A percentile compares a stretch with the other conserved stretches of the same genome.
phyloP scores from a whole-genome alignment of 257 asterid species.

The Hygrophila difformis region DNA sequence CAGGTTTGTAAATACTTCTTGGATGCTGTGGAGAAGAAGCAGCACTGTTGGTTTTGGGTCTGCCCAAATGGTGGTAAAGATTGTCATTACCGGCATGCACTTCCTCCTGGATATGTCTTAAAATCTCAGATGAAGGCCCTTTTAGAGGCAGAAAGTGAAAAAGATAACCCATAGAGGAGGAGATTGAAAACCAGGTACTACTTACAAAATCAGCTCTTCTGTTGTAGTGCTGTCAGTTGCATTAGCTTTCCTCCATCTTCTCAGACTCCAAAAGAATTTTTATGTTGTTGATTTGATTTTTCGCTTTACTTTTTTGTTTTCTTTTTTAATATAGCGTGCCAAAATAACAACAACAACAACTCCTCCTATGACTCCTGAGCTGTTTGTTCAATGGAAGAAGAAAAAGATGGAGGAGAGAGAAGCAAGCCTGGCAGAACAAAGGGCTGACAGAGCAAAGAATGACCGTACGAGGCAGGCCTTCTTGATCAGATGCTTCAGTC shows the following conservation, averaged over 20 bases:
- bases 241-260: neutral
- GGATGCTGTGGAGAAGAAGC: conserved; percentile 92
- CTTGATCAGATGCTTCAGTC: neutral
- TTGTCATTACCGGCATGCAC: conserved; percentile 90
- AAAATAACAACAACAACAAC: conserved; percentile 59
- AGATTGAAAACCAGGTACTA: conserved; percentile 83
- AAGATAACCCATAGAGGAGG: conserved; percentile 85
- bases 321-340: conserved; percentile 51
- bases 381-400: conserved; percentile 81
- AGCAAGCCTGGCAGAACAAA: conserved; percentile 70
- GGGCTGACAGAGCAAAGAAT: conserved; percentile 94
- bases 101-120: conserved; percentile 89
- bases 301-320: conserved; percentile 14
- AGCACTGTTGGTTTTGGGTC: conserved; percentile 96
- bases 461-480: conserved; percentile 85
- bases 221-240: neutral
- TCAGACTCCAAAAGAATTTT: neutral
- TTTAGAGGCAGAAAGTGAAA: conserved; percentile 72
- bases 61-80: conserved; percentile 94
- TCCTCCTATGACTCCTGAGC: conserved; percentile 83
- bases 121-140: conserved; percentile 98
- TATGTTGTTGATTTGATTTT: conserved; percentile 13
- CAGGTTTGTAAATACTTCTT: conserved; percentile 13
- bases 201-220: conserved; percentile 7
- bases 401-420: conserved; percentile 81